A percentile compares a stretch with the other conserved stretches of the same genome.
phyloP scores from a whole-genome alignment of 768 basidiomycete species.

The Tulasnella sp. region DNA sequence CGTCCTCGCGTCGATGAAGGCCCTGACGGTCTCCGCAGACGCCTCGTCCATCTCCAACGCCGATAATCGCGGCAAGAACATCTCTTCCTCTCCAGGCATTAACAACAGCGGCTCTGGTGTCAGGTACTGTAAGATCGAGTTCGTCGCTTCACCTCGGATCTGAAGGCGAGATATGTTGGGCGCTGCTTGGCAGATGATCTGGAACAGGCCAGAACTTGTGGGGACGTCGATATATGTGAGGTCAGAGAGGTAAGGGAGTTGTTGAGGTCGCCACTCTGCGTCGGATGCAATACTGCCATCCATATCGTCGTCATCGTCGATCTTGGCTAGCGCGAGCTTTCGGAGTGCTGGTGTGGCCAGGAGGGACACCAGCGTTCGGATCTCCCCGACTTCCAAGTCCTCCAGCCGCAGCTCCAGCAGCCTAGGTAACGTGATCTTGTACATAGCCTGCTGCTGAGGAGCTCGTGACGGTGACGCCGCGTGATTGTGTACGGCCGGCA shows the following conservation, averaged over 20 bases:
- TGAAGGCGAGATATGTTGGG: not conserved
- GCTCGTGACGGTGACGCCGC: not conserved
- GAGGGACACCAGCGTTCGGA: conserved; percentile 5
- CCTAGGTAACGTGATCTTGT: not conserved
- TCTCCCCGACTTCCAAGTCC: conserved; percentile 1
- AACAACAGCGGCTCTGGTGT: conserved; percentile 12
- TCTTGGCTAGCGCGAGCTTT: conserved; percentile 7
- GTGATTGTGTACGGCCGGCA: no score
- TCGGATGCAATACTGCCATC: not conserved
- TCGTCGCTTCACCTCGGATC: conserved; percentile 5
- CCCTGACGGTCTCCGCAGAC: conserved; percentile 3
- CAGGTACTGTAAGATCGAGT: conserved; percentile 6
- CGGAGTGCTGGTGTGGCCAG: not conserved
- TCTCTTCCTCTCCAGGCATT: conserved; percentile 8
- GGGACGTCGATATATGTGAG: not conserved
- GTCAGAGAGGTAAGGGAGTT: conserved; percentile 1
- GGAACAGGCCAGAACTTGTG: not conserved
- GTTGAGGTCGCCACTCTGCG: conserved; percentile 1
- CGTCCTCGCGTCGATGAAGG: conserved; percentile 7
- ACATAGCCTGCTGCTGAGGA: conserved; percentile 1
- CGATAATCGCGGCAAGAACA: conserved; percentile 2
- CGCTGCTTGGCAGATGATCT: not conserved
- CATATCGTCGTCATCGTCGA: not conserved
- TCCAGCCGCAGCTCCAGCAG: conserved; percentile 7
- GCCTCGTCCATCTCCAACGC: conserved; percentile 10